Conservation (phyloP, 768 basidiomycete species). For the Strobilomyces confusus region DNA sequence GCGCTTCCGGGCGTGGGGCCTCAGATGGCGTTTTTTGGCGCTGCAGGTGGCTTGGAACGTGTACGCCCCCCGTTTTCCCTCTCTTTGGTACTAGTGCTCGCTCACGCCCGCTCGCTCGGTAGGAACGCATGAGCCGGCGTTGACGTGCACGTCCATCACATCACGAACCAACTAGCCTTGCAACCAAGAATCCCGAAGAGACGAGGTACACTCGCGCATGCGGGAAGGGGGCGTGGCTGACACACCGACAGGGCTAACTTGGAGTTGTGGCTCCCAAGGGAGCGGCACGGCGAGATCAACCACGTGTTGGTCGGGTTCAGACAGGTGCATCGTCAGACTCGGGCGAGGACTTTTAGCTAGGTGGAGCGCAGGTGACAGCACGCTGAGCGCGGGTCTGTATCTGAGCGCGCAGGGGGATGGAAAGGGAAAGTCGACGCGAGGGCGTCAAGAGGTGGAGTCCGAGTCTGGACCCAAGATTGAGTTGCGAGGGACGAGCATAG, state of each 20-base stretch:
- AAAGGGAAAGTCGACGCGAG: no score
- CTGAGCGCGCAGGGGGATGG: no score
- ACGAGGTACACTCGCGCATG: constrained; percentile 53
- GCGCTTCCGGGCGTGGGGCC: constrained; percentile 90
- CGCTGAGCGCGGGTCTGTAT: constrained; percentile 36
- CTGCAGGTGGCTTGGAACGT: constrained; percentile 84
- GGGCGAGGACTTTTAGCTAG: background rate
- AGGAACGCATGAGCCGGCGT: constrained; percentile 92
- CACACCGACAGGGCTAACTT: constrained; percentile 55
- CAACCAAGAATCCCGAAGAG: constrained; percentile 90
- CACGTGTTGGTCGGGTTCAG: constrained; percentile 81
- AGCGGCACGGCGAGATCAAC: constrained; percentile 72
- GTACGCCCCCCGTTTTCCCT: constrained; percentile 36
- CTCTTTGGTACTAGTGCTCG: no score
- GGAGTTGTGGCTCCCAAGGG: constrained; percentile 79
- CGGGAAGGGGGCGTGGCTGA: background rate
- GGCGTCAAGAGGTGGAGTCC: no score
- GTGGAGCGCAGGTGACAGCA: constrained; percentile 34
- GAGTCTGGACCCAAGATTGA: no score
- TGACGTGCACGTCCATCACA: constrained; percentile 93
- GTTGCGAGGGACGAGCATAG: no score
- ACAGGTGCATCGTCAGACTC: constrained; percentile 45
- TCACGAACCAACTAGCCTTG: constrained; percentile 92
- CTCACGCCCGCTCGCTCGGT: background rate
- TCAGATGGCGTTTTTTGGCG: constrained; percentile 90